Base-by-base conservation (phyloP, 495 filamentous ascomycete species). In the Aspergillus nanangensis region DNA sequence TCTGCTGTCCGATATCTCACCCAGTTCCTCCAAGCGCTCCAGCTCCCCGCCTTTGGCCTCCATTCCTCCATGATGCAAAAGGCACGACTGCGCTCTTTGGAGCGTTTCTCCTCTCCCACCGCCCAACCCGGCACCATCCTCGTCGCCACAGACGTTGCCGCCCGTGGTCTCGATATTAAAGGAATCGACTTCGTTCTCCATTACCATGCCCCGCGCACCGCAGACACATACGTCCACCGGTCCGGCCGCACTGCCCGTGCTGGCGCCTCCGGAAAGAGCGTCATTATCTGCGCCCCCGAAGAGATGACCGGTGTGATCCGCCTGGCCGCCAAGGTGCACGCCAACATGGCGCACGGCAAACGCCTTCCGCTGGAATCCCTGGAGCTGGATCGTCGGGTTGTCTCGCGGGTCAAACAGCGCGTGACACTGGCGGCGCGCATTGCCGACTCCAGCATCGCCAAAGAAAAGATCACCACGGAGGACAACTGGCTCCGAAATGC, bases 11-110 rank as follows among this genome's bases (percentile, higher is more conserved):
- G 90, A 11, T 90, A 93, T 29, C 71, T 98, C 5, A 82, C 84
- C 0, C 87, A 93, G 17, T 75, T 96, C 46, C 78, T 98, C 8
- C 87, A 93, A 58, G 86, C 82, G 43, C 82, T 98, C 17, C 77
- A 82, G 49, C 79, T 96, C 13, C 83, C 82, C 5, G 87, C 86
- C 11, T 73, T 86, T 17, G 79, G 85, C 0, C 75, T 98, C 8
- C 93, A 98, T 62, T 95, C 90, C 0, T 84, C 86, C 51, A 97
- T 98, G 93, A 76, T 83, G 5, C 94, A 97, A 66, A 97, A 97
- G 63, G 90, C 93, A n/a, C 89, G 93, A 21, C 74, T 98, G 15
- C 84, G 93, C 35, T 92, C 89, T 11, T 74, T 98, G 8, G 93
- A 98, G 58, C 85, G 88, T 18, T 97, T 97, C 67, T 88, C 88